Base-by-base conservation (phyloP, 768 basidiomycete species). In the Tricholoma saponaceum region DNA sequence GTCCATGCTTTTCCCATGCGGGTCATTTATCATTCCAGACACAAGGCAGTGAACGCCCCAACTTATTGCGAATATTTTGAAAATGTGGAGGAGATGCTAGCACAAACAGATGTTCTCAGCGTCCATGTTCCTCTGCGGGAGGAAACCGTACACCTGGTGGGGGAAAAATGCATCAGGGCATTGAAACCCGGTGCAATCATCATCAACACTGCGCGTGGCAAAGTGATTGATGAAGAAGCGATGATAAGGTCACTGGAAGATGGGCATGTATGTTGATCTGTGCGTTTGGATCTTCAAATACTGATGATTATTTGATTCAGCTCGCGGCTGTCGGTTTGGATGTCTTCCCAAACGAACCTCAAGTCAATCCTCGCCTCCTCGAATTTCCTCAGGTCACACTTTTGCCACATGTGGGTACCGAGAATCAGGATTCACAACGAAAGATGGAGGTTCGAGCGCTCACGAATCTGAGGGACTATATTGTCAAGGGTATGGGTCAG, bases 361-460 rank as follows among this genome's bases (percentile, higher is more conserved):
- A 80, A 47, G 84, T 93, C 41, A 88, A 93, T 64, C 87, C 90
- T 4, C 83, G 86, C 26, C 74, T 96, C 32, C 77, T 95, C 55
- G 81, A 83, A n/a, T 90, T 92, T 71, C 85, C 88, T 8, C 85
- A 93, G 60, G 86, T 92, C 60, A 88, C 88, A 28, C 77, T 98
- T 8, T 79, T 98, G 18, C 95, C 95, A 0, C 95, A 96, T 70
- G 87, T 96, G 86, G 95, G 95, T 6, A 94, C 92, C 0, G 86
- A 91, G 69, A 94, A 83, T 54, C 83, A 84, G 60, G 93, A 95
- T 64, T 81, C 88, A 5, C 89, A 91, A 68, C 79, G 79, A 57
- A 80, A 80, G 68, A 94, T 94, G 92, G 92, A 94, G 73, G 77
- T 92, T 33, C 83, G 89, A n/a, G 89, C 92, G 7, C 75, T 95